Evolutionary conservation across 2,329 filamentous ascomycete species (phyloP).

Genomic region (Mycocentrospora acerina): DNA sequence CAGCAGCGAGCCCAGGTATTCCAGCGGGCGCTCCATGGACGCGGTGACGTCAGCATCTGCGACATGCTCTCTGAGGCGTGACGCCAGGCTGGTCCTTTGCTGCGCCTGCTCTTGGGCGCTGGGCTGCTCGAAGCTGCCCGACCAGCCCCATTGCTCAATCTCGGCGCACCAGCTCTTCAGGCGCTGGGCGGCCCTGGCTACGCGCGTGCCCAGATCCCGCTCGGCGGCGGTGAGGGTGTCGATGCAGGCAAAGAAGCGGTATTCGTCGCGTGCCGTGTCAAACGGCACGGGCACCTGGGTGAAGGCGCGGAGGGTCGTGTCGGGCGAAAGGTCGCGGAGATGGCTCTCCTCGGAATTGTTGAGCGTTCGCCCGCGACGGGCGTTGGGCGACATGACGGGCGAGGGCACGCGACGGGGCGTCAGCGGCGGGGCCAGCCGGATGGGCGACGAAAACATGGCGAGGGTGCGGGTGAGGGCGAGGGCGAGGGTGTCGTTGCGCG

Average conservation of each 20-base stretch:
- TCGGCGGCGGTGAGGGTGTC: constrained; percentile 64
- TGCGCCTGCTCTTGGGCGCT: constrained; percentile 27
- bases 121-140: constrained; percentile 50
- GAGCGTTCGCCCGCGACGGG: constrained; percentile 26
- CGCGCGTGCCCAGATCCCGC: constrained; percentile 69
- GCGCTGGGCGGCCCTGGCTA: constrained; percentile 69
- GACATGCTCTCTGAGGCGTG: constrained; percentile 34
- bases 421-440: constrained; percentile 33
- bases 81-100: constrained; percentile 34
- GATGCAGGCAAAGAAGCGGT: constrained; percentile 56
- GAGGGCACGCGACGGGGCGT: constrained; percentile 35
- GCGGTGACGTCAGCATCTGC: constrained; percentile 24
- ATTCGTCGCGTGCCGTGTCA: constrained; percentile 44
- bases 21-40: constrained; percentile 28
- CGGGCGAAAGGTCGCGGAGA: constrained; percentile 43
- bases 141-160: constrained; percentile 64
- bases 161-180: constrained; percentile 77
- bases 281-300: constrained; percentile 48
- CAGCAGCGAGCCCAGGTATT: constrained; percentile 72
- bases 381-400: constrained; percentile 37
- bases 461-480: constrained; percentile 29
- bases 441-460: constrained; percentile 30
- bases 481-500: constrained; percentile 12
- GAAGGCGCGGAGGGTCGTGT: constrained; percentile 45
- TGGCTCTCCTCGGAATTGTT: constrained; percentile 34